Evolutionary conservation across 768 basidiomycete genomes (phyloP).

Genomic region (Pleurotus tuber-regium): DNA sequence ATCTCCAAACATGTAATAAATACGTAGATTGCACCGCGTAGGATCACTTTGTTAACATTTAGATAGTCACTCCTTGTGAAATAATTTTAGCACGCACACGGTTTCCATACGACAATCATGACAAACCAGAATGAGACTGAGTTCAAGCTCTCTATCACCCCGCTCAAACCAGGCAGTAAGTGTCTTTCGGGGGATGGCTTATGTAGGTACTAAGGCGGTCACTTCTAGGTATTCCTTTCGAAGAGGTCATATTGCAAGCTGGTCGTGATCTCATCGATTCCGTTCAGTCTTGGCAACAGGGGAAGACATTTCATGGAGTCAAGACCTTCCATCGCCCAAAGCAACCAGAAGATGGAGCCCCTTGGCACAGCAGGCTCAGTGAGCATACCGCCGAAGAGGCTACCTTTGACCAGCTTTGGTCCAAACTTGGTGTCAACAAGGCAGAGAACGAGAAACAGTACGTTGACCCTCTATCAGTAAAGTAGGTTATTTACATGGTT

Average conservation of each 20-base stretch:
- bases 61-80: no score
- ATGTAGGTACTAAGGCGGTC: background rate
- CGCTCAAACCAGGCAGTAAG: constrained; percentile 9
- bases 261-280: constrained; percentile 56
- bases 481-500: no score
- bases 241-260: constrained; percentile 53
- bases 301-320: constrained; percentile 59
- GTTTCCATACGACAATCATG: no score
- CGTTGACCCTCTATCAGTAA: no score
- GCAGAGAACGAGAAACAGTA: constrained; percentile 69
- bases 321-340: constrained; percentile 55
- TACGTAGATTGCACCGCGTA: no score
- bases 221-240: constrained; percentile 54
- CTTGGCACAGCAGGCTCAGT: constrained; percentile 70
- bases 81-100: no score
- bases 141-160: constrained; percentile 4
- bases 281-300: constrained; percentile 60
- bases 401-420: constrained; percentile 75
- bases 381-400: constrained; percentile 63
- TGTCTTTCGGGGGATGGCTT: background rate
- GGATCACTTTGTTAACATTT: no score
- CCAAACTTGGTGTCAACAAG: constrained; percentile 62
- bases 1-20: no score
- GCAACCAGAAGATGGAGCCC: constrained; percentile 49
- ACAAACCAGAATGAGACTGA: background rate